These are phyloP conservation scores for Aspergillus piperis DNA, from an alignment of 2,329 filamentous ascomycete species.

Conservation along the genomic window DNA sequence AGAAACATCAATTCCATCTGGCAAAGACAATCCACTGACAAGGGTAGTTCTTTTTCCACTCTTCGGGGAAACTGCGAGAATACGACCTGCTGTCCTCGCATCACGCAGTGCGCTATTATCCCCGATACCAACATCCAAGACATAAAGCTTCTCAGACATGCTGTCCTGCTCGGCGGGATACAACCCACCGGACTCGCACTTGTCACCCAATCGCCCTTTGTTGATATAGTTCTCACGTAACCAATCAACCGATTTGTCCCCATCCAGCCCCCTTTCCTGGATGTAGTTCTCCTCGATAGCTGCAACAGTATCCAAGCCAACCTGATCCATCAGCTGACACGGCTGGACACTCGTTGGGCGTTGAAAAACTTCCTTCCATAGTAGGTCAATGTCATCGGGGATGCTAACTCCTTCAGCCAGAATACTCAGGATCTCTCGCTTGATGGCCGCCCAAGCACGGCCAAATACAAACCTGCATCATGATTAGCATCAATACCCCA, in stretches of 20 bases:
- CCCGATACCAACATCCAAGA: conserved; percentile 29
- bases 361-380: conserved; percentile 44
- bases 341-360: conserved; percentile 28
- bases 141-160: conserved; percentile 12
- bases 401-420: conserved; percentile 53
- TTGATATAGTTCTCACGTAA: conserved; percentile 50
- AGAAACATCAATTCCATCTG: conserved; percentile 51
- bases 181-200: conserved; percentile 42
- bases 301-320: conserved; percentile 56
- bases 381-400: conserved; percentile 50
- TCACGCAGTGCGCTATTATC: conserved; percentile 17
- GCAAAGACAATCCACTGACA: conserved; percentile 31
- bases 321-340: conserved; percentile 48
- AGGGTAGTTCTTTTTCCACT: conserved; percentile 20
- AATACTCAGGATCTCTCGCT: conserved; percentile 54
- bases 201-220: conserved; percentile 48
- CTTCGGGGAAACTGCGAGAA: conserved; percentile 15
- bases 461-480: conserved; percentile 53
- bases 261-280: conserved; percentile 46
- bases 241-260: conserved; percentile 45
- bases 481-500: background rate
- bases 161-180: conserved; percentile 27
- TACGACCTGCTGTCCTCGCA: conserved; percentile 14
- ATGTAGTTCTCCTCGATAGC: conserved; percentile 58
- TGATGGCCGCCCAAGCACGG: conserved; percentile 58